A percentile compares a stretch with the other conserved stretches of the same genome.
Evolutionary conservation across 2,329 filamentous ascomycete species (phyloP).

Genomic region (Fusarium vanettenii): DNA sequence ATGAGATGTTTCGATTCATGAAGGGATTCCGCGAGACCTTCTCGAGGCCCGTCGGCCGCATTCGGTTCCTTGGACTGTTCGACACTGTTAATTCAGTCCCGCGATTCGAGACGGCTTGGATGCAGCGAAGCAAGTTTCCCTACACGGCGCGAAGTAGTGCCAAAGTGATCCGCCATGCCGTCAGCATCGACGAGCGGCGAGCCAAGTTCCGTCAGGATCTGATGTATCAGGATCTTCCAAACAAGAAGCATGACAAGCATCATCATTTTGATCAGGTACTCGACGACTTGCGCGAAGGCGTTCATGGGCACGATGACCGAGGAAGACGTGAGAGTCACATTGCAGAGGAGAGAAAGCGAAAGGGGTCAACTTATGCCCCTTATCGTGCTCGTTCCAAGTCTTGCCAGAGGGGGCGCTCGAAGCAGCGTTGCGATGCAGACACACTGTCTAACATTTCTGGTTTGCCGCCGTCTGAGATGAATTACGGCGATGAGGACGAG

Average conservation of each 20-base stretch:
- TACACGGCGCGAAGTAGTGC: conserved; percentile 70
- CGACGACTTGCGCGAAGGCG: conserved; percentile 30
- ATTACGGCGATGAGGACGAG: conserved; percentile 59
- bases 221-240: conserved; percentile 63
- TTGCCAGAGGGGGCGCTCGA: conserved; percentile 42
- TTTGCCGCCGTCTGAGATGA: conserved; percentile 38
- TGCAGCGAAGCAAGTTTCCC: conserved; percentile 82
- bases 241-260: conserved; percentile 29
- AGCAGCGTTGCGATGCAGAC: conserved; percentile 36
- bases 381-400: conserved; percentile 57
- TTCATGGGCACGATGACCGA: conserved; percentile 23
- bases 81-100: conserved; percentile 87
- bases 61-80: conserved; percentile 82
- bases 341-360: conserved; percentile 10
- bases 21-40: conserved; percentile 86
- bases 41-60: conserved; percentile 77
- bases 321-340: conserved; percentile 32
- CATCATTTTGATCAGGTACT: conserved; percentile 41
- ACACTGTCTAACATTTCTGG: conserved; percentile 48
- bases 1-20: conserved; percentile 79
- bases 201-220: conserved; percentile 80
- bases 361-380: conserved; percentile 48
- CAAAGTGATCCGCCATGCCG: conserved; percentile 74
- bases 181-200: conserved; percentile 76
- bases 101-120: conserved; percentile 79